Percentiles rank a stretch among this genome's conserved stretches.
Evolutionary conservation across 768 basidiomycete genomes (phyloP).

Genomic region (Paxillus ammoniavirescens): DNA sequence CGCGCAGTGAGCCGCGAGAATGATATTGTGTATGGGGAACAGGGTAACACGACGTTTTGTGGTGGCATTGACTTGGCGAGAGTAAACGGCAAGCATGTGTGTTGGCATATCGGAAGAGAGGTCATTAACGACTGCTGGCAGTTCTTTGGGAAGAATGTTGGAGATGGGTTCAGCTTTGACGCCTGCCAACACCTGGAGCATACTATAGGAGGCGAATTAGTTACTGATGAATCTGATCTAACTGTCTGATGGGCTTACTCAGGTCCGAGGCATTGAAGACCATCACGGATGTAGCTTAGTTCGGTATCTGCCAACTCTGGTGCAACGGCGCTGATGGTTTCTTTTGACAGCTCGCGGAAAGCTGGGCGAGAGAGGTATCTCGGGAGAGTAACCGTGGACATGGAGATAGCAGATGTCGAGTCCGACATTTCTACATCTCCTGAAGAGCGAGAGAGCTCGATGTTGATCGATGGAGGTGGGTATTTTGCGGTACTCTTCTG

Average conservation of each 20-base stretch:
- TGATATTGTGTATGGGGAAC: constrained; percentile 37
- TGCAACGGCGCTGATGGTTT: constrained; percentile 18
- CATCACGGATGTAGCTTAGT: constrained; percentile 25
- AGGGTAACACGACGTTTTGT: constrained; percentile 33
- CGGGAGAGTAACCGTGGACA: constrained; percentile 17
- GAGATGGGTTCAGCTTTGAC: constrained; percentile 19
- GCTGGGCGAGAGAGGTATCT: constrained; percentile 23
- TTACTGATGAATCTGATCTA: neutral
- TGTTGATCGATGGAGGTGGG: constrained; percentile 22
- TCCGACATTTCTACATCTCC: constrained; percentile 4
- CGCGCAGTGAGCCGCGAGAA: constrained; percentile 32
- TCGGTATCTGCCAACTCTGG: constrained; percentile 27
- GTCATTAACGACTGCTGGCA: constrained; percentile 26
- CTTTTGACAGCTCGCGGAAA: constrained; percentile 11
- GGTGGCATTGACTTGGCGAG: constrained; percentile 19
- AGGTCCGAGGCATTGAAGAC: constrained; percentile 28
- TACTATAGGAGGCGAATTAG: constrained; percentile 21
- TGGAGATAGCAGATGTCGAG: constrained; percentile 4
- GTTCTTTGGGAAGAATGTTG: constrained; percentile 28
- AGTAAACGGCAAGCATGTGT: constrained; percentile 31
- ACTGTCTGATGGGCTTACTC: constrained; percentile 9
- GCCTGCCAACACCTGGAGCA: constrained; percentile 31
- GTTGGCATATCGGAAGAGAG: constrained; percentile 33
- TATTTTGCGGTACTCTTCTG: constrained; percentile 23
- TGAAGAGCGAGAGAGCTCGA: constrained; percentile 27